Evolutionary conservation across 1,139 yeast species (phyloP), one percentile per base, ranked within the genome.

Genomic region (Diutina mesorugosa): DNA sequence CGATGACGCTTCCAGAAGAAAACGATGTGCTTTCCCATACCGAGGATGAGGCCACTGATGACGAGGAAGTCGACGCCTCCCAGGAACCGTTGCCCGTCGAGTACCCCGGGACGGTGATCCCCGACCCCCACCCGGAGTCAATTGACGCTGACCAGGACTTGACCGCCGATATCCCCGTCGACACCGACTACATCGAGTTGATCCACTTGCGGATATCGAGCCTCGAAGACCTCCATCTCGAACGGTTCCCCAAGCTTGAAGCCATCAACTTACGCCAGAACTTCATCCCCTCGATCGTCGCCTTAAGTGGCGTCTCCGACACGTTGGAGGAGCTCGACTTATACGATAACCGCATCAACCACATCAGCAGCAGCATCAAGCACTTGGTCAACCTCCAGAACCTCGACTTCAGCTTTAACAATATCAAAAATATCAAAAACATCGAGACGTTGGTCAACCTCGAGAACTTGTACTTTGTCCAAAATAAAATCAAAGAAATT

Each of bases 311-410:
- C 2, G 67, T 91, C 26, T 75, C 77, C 1, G 81, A 77, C 1
- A 74, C 75, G 0, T 64, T 93, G 63, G 88, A 82, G 62, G 96
- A 90, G 61, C 72, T 95, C 61, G 99, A 93, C 67, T 76, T 91
- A 46, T 95, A 95, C 67, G 99, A 95, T 69, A 95, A 95, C 70
- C 74, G 96, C 62, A 87, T 95, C 62, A 83, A 86, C 60, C 97
- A 91, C 66, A 89, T 93, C 57, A 86, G 93, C 16, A 77, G 80
- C 58, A 84, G 80, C 62, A 68, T 90, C 50, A 81, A 79, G 58
- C 83, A 83, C 58, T 79, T 90, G 62, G 70, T 69, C 12, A 78
- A 81, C 30, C 71, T 93, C 65, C 77, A 70, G 58, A 78, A 69
- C 57, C 74, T 95, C 62, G 99, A 95, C 69, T 75, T 95, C 45